Conservation (phyloP, 2,329 filamentous ascomycete species). For the Ophiocordyceps camponoti-floridani region DNA sequence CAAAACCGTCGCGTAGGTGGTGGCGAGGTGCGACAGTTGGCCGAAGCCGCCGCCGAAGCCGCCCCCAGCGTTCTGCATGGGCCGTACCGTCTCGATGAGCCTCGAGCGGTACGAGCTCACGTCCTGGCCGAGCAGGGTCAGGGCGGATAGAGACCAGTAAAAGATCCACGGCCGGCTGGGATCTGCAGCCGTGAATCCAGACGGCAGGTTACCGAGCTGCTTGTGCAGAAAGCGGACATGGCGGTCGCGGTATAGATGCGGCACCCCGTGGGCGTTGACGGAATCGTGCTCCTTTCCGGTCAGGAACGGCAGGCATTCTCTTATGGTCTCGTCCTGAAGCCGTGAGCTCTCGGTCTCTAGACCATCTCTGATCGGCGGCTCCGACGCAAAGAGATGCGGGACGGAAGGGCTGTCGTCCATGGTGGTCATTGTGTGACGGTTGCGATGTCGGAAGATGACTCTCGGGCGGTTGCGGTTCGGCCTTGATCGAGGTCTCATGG, state of each 20-base stretch:
- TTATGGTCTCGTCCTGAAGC: constrained; percentile 50
- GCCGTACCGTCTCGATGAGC: constrained; percentile 56
- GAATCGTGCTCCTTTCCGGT: constrained; percentile 26
- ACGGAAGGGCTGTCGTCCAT: not conserved
- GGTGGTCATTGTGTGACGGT: constrained; percentile 3
- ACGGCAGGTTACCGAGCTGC: constrained; percentile 43
- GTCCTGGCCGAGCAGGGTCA: constrained; percentile 64
- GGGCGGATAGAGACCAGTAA: constrained; percentile 73
- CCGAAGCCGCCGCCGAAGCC: constrained; percentile 92
- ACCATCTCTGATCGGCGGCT: constrained; percentile 45
- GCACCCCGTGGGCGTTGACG: constrained; percentile 57
- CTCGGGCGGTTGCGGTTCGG: constrained; percentile 11
- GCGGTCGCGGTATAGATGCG: constrained; percentile 46
- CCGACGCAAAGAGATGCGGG: constrained; percentile 29
- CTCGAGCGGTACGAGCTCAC: constrained; percentile 45
- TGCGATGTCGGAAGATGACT: constrained; percentile 14
- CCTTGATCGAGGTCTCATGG: constrained; percentile 13
- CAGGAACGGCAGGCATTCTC: constrained; percentile 52
- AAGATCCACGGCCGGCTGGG: constrained; percentile 84
- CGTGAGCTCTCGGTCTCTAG: constrained; percentile 50
- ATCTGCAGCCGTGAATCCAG: constrained; percentile 57
- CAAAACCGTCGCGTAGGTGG: constrained; percentile 71
- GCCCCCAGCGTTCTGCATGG: constrained; percentile 67
- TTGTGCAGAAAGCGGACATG: constrained; percentile 46
- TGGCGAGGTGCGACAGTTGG: constrained; percentile 74